Evolutionary conservation across 2,329 filamentous ascomycete species (phyloP).

Genomic region (Aspergillus fructus): DNA sequence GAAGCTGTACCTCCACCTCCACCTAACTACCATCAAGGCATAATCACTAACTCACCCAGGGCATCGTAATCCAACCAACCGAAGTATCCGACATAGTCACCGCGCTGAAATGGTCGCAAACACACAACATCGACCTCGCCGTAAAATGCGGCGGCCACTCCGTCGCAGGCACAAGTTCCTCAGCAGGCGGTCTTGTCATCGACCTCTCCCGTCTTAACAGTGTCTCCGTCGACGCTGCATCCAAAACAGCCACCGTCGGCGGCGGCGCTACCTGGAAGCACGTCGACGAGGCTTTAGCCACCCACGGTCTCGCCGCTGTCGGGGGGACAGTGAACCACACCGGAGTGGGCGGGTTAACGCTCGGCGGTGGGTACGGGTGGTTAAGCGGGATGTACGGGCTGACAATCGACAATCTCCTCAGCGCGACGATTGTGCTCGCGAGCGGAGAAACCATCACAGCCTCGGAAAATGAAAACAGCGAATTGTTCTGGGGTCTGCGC

Average conservation of each 20-base stretch:
- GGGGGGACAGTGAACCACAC: conserved; percentile 62
- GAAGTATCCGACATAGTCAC: conserved; percentile 6
- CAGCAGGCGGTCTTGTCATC: conserved; percentile 55
- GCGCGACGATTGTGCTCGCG: conserved; percentile 37
- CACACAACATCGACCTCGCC: conserved; percentile 50
- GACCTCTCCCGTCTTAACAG: conserved; percentile 53
- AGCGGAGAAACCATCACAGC: conserved; percentile 35
- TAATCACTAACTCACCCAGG: background rate
- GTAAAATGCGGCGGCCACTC: conserved; percentile 59
- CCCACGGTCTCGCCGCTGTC: conserved; percentile 56
- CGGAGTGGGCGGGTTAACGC: conserved; percentile 58
- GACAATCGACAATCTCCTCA: conserved; percentile 49
- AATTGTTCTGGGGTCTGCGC: conserved; percentile 49
- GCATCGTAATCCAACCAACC: conserved; percentile 15
- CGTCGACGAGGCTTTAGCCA: conserved; percentile 46
- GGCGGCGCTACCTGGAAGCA: conserved; percentile 57
- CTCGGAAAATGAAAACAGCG: conserved; percentile 43
- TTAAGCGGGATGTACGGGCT: conserved; percentile 56
- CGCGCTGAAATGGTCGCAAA: conserved; percentile 37
- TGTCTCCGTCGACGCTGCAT: conserved; percentile 49
- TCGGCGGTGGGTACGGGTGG: conserved; percentile 60
- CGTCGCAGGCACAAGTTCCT: conserved; percentile 52
- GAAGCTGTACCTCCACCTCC: conserved; percentile 22
- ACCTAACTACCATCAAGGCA: background rate
- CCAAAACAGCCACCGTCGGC: conserved; percentile 49